Conservation (phyloP, 768 basidiomycete genomes). For the Pluteus cervinus region DNA sequence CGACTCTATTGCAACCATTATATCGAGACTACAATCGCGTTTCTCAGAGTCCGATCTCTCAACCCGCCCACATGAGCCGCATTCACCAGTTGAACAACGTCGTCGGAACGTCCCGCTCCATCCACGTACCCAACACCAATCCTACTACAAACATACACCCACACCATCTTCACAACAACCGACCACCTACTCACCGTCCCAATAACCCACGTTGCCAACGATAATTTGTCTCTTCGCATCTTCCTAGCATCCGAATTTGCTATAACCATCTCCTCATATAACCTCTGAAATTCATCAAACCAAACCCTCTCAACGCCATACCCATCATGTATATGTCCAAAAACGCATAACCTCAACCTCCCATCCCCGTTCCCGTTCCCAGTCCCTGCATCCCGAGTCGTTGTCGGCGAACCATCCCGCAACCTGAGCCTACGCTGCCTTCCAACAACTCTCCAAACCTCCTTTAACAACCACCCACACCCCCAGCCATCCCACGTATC, state of each 20-base stretch:
- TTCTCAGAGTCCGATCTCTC: constrained; percentile 3
- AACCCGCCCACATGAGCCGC: constrained; percentile 3
- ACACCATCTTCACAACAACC: constrained; percentile 2
- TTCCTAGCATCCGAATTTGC: constrained; percentile 4
- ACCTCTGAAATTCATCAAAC: constrained; percentile 4
- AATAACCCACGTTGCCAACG: no score
- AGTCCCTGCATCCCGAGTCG: no score
- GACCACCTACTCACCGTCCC: constrained; percentile 3
- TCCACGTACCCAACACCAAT: constrained; percentile 3
- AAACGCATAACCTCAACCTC: constrained; percentile 2
- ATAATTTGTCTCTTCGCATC: no score
- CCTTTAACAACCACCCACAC: background rate
- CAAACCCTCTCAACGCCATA: constrained; percentile 1
- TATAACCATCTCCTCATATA: no score
- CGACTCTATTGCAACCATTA: background rate
- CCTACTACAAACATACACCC: constrained; percentile 1
- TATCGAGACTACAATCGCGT: background rate
- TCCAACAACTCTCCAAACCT: constrained; percentile 3
- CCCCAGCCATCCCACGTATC: constrained; percentile 1
- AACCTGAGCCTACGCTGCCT: no score
- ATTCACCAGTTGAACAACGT: no score
- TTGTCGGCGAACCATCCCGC: no score
- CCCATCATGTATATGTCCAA: constrained; percentile 4
- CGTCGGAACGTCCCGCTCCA: no score
- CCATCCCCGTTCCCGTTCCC: no score